A percentile compares a stretch with the other conserved stretches of the same genome.
Evolutionary conservation across 2,329 filamentous ascomycete genomes (phyloP).

Genomic region (Fusarium stilboides): DNA sequence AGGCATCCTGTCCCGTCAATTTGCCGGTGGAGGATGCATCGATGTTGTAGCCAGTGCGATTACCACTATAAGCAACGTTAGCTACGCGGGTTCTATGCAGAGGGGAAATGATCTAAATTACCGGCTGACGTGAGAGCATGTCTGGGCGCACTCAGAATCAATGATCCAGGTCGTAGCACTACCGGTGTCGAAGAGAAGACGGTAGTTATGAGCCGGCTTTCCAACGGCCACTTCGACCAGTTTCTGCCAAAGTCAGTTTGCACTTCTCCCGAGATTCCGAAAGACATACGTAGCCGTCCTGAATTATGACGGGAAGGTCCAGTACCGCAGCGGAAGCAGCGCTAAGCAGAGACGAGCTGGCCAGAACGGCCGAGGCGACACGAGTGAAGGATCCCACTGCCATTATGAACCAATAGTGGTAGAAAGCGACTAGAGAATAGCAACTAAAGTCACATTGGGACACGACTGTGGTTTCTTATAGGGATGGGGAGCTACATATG

Average conservation of each 20-base stretch:
- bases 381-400: slow-evolving; percentile 10
- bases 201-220: slow-evolving; percentile 49
- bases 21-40: slow-evolving; percentile 47
- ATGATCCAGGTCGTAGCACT: slow-evolving; percentile 55
- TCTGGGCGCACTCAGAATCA: slow-evolving; percentile 46
- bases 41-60: slow-evolving; percentile 50
- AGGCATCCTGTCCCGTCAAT: slow-evolving; percentile 37
- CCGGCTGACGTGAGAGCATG: slow-evolving; percentile 48
- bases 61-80: slow-evolving; percentile 32
- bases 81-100: background rate
- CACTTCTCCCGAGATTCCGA: fast-evolving
- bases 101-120: background rate
- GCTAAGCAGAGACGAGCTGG: slow-evolving; percentile 2
- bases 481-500: background rate
- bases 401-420: background rate
- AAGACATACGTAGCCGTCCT: slow-evolving; percentile 31
- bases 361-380: slow-evolving; percentile 22
- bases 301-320: slow-evolving; percentile 16
- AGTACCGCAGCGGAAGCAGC: slow-evolving; percentile 27
- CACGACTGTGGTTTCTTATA: slow-evolving; percentile 9
- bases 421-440: background rate
- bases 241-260: slow-evolving; percentile 22
- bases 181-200: slow-evolving; percentile 55
- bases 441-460: too few relatives aligned
- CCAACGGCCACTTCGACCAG: slow-evolving; percentile 41